Percentiles rank a stretch among this genome's conserved stretches.
Conservation (phyloP, 148 eudicot species). For the Persicaria tinctoria region DNA sequence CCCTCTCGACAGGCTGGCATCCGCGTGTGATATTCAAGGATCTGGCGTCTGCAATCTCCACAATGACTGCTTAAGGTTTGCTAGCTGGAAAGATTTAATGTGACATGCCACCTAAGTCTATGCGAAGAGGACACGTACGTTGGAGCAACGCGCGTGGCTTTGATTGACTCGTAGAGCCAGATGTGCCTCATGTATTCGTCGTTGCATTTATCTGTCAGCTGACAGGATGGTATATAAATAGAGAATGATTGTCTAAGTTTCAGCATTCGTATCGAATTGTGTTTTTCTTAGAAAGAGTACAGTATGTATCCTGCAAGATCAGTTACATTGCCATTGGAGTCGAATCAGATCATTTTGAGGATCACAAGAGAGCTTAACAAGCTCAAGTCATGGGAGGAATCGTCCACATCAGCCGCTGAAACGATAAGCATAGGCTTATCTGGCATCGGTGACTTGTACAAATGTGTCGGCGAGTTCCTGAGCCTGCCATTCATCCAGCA, state of each 20-base stretch:
- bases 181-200: neutral
- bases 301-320: constrained; percentile 18
- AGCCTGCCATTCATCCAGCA: constrained; percentile 33
- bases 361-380: constrained; percentile 28
- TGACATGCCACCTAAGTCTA: neutral
- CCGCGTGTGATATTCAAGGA: neutral
- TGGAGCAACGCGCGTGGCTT: neutral
- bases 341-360: constrained; percentile 25
- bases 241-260: neutral
- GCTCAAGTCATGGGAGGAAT: constrained; percentile 27
- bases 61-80: neutral
- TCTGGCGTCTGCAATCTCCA: neutral
- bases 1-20: neutral
- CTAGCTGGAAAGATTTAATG: constrained; percentile 6
- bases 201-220: neutral
- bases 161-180: no score
- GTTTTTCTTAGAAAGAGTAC: neutral
- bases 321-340: constrained; percentile 29
- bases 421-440: constrained; percentile 30
- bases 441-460: constrained; percentile 26
- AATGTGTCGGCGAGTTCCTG: constrained; percentile 25
- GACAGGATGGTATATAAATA: neutral
- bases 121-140: neutral
- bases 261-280: neutral
- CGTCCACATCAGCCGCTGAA: constrained; percentile 24